Base-by-base conservation (phyloP, 495 filamentous ascomycete genomes). In the Penicillium crystallinum region DNA sequence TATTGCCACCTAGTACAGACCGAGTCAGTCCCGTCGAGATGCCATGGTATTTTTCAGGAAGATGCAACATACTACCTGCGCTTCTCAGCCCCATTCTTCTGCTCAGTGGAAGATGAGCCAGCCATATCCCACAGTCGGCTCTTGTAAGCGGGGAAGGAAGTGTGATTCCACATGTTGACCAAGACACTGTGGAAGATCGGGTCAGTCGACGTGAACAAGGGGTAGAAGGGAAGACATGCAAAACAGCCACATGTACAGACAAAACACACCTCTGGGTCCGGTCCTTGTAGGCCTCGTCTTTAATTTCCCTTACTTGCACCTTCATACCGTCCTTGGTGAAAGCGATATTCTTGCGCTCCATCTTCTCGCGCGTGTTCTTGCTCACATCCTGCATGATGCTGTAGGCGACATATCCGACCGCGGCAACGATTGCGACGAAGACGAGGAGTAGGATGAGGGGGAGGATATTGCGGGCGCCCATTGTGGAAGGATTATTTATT, bases 291-390 rank as follows among this genome's bases (percentile, higher is more conserved):
- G 80, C 79, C 79, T 96, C 91, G 53, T 81, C 79, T 44, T 76
- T 73, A 22, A 90, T 58, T 53, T 92, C 80, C 74, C 86, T 87
- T 41, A 96, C 83, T 17, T 83, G 82, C 36, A 97, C 88, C 60
- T 83, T 86, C 73, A 92, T 72, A 12, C 91, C 91, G 54, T 95
- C 90, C 67, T 87, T 91, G 27, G 87, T 85, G 65, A 95, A 84
- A 27, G 81, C 72, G 23, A 96, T 76, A 63, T 96, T 83, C 73
- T 87, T 88, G 67, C 83, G 80, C 73, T 89, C 87, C 83, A 97
- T 87, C 63, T 87, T 85, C 61, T 83, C 73, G 33, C 73, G 78
- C 23, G 89, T 87, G 48, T 81, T 78, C 44, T 81, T 73, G 52
- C 83, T 78, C 54, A 96, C 83, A 61, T 89, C 80, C 55, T 78